Base-by-base conservation (phyloP, 164 flowering plant species). In the Magnolia officinalis region DNA sequence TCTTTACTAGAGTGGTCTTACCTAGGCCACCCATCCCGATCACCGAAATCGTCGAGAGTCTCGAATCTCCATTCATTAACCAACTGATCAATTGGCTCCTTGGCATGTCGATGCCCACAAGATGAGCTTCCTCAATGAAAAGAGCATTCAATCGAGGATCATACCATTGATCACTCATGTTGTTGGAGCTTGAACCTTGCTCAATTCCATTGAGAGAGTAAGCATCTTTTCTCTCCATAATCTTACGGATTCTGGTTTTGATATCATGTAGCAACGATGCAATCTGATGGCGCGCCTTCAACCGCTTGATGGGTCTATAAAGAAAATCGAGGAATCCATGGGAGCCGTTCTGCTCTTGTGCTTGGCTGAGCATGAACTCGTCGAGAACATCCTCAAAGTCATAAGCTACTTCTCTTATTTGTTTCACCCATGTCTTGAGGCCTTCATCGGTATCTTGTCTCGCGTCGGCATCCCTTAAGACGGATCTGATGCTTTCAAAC, bases 11-110 rank as follows among this genome's bases (percentile, higher is more conserved):
- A 50, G 74, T 75, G 11, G 81, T 78, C 75, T 81, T 81, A 6
- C 82, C 82, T 6, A 70, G 18, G 19, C 77, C 82, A 9, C 76
- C 72, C 79, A 78, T 81, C 2, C 83, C 83, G 13, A 72, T 51
- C 23, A 72, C 67, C 0, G 52, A 63, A 4, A 75, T 81, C 0
- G 70, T 65, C 20, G 31, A 20, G 0, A 70, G 70, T 4, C 51
- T 6, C 2, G 66, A 58, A 16, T 20, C 20, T 3, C 2, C 10
- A 81, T 82, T 5, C 10, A 81, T 82, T 21, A 82, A 63, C 85
- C 88, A 85, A 1, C 72, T 11, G 1, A 18, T 50, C 18, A 49
- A 6, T 9, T 50, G 16, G 0, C 10, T 20, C 29, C 1, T 20
- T 7, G 20, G 59, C 10, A 29, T 8, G 2, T n/a, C 72, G 13